A percentile compares a stretch with the other conserved stretches of the same genome.
Conservation (phyloP, 176 grass and related monocot species). For the Leersia perrieri region DNA sequence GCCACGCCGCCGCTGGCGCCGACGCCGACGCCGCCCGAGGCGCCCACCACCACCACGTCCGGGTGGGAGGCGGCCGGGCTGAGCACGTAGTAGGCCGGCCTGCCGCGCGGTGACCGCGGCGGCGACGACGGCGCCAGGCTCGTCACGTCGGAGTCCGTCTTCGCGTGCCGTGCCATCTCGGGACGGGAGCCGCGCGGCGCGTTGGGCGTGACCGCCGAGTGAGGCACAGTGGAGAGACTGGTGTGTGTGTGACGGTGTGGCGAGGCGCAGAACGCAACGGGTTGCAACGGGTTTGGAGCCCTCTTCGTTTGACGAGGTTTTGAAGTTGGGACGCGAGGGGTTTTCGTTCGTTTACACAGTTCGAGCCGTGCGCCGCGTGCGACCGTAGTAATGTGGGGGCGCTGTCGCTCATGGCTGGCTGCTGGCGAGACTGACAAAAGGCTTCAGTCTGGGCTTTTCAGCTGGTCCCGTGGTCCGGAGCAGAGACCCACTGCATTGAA, state of each 20-base stretch:
- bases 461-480: background rate
- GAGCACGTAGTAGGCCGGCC: constrained; percentile 86
- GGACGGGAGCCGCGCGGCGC: constrained; percentile 34
- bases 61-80: constrained; percentile 73
- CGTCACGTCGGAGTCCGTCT: constrained; percentile 92
- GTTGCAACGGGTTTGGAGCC: background rate
- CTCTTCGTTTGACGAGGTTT: constrained; percentile 20
- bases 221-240: background rate
- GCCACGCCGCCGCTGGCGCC: background rate
- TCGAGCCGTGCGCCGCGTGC: background rate
- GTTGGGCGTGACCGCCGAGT: constrained; percentile 14
- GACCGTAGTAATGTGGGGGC: background rate
- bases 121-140: constrained; percentile 89
- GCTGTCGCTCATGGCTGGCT: background rate
- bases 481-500: background rate
- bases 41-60: constrained; percentile 37
- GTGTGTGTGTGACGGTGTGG: background rate
- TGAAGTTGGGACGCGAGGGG: constrained; percentile 6
- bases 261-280: background rate
- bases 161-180: constrained; percentile 72
- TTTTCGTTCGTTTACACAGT: background rate
- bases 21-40: constrained; percentile 1
- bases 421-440: background rate
- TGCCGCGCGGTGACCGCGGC: constrained; percentile 71
- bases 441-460: background rate